These are phyloP conservation scores for Fraxinus pennsylvanica DNA, from an alignment of 257 asterid species.

Conservation along the genomic window DNA sequence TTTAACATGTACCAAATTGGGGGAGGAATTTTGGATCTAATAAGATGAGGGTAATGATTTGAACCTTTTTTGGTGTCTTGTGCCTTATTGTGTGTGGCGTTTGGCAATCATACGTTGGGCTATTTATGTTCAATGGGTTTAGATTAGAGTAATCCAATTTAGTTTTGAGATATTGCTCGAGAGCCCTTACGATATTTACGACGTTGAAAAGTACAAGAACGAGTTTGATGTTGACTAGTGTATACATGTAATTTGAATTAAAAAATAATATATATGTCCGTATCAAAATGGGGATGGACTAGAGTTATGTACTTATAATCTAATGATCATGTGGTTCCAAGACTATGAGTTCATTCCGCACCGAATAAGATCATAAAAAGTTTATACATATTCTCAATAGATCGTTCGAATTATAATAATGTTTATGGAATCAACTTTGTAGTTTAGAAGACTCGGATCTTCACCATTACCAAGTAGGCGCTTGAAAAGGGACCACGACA, in stretches of 20 bases:
- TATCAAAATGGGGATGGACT: not conserved
- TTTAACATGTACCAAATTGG: constrained; percentile 48
- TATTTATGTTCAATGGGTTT: constrained; percentile 47
- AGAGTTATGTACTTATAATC: not conserved
- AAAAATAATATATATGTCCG: not conserved
- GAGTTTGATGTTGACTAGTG: not conserved
- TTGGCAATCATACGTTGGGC: constrained; percentile 55
- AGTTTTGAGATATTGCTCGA: not conserved
- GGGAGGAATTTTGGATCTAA: not conserved
- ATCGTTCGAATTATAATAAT: too few species aligned
- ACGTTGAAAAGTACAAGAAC: not conserved
- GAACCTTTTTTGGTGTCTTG: constrained; percentile 43
- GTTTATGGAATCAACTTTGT: not conserved
- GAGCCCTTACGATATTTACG: not conserved
- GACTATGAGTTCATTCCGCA: not conserved
- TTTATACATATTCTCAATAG: too few species aligned
- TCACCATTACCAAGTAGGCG: too few species aligned
- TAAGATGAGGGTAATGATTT: constrained; percentile 54
- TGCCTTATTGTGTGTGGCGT: constrained; percentile 60
- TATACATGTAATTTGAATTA: not conserved
- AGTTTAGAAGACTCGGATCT: not conserved
- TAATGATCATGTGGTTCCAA: not conserved
- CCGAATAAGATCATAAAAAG: too few species aligned
- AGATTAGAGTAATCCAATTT: constrained; percentile 32
- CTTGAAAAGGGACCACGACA: not conserved